Conservation (phyloP, 148 eudicot genomes). For the Rhododendron vialii region DNA sequence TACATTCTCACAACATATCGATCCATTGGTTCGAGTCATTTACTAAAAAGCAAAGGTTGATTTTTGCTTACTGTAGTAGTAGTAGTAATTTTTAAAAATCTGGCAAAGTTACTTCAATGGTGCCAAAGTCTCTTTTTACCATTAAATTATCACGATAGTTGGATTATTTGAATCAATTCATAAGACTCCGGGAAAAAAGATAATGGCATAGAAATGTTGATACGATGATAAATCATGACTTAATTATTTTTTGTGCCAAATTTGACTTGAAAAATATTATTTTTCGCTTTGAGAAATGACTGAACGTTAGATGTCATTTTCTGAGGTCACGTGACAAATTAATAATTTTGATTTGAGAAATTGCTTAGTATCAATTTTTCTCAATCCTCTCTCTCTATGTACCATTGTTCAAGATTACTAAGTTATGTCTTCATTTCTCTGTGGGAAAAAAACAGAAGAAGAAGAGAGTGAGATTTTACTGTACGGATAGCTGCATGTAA, state of each 20-base stretch:
- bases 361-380: not conserved
- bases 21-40: not conserved
- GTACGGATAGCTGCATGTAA: not conserved
- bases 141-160: too few relatives aligned
- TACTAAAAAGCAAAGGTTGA: not conserved
- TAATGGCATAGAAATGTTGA: not conserved
- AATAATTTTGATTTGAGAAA: too few relatives aligned
- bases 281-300: not conserved
- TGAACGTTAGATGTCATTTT: not conserved
- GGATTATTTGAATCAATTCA: not conserved
- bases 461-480: not conserved
- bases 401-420: not conserved
- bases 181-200: not conserved
- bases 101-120: not conserved
- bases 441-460: not conserved
- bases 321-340: not conserved
- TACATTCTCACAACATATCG: not conserved
- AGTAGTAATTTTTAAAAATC: not conserved
- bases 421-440: not conserved
- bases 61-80: not conserved
- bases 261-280: not conserved
- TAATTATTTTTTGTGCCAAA: not conserved
- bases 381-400: not conserved
- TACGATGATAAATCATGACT: not conserved
- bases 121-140: not conserved